Evolutionary conservation across 441 rosid species (phyloP), one percentile per base, ranked within the genome.

Genomic region (Populus hybrid): DNA sequence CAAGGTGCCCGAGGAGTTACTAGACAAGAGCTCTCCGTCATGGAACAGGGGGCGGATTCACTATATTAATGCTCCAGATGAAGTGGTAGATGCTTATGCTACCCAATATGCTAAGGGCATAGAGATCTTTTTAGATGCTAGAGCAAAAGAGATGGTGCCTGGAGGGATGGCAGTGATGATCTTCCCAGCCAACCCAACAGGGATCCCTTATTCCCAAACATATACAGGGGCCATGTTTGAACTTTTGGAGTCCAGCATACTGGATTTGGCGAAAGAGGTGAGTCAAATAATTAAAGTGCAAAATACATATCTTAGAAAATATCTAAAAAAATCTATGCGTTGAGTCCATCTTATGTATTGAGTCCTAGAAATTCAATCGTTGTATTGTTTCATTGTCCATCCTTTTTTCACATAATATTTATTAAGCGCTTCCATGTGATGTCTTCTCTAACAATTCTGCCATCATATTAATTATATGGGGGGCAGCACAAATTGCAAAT

Each of bases 31-130:
- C 12, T 80, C 89, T 14, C 66, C 65, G 0, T 75, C 85, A 1
- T 82, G 81, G 87, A 87, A 89, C 73, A 78, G 32, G 30, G 88
- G 86, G 38, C 82, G 86, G 65, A 74, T 89, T 78, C 89, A 86
- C 78, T 83, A 86, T 16, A 69, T 81, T 0, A 42, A 61, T 23
- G 88, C 88, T 0, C 26, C 81, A 1, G 38, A 73, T 8, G 83
- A 54, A 63, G 89, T 85, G 4, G 36, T 38, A 4, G 57, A 76
- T 9, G 85, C 84, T 24, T 87, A 81, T 57, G 32, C 79, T 10
- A 30, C 63, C 2, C 88, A 86, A 38, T 87, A 82, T 61, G 80
- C 54, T 0, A 69, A 76, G 73, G 86, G 85, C 73, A 63, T 84
- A 78, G 73, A 26, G 30, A 38, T 2, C 1, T 83, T 87, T 75